These are phyloP conservation scores for Ogataea nitratoaversa DNA, from an alignment of 805 yeast species.

Conservation along the genomic window DNA sequence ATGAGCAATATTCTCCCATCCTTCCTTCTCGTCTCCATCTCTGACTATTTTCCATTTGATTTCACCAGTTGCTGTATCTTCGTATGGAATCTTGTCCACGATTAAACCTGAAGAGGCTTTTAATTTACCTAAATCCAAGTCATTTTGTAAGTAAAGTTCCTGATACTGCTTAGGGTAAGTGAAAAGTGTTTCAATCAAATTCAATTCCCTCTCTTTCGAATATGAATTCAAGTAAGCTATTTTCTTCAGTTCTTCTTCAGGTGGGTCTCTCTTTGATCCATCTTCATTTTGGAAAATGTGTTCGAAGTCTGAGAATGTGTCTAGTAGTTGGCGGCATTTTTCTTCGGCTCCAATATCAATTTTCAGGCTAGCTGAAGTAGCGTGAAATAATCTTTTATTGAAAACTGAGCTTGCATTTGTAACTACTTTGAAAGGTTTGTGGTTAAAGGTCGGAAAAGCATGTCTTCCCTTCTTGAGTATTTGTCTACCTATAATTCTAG, in stretches of 20 bases:
- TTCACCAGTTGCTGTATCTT: slow-evolving; percentile 73
- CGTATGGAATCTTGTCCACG: slow-evolving; percentile 79
- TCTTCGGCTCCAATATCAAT: slow-evolving; percentile 49
- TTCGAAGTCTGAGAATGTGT: slow-evolving; percentile 58
- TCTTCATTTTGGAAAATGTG: slow-evolving; percentile 70
- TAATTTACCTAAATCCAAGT: slow-evolving; percentile 54
- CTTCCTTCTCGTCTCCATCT: slow-evolving; percentile 66
- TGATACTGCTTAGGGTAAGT: slow-evolving; percentile 48
- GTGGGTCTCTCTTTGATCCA: slow-evolving; percentile 67
- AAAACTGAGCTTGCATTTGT: background rate
- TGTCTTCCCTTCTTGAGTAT: no score
- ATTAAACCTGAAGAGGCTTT: slow-evolving; percentile 58
- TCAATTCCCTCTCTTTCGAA: slow-evolving; percentile 52
- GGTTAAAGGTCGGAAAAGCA: no score
- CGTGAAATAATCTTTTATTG: slow-evolving; percentile 11
- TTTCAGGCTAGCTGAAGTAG: slow-evolving; percentile 14
- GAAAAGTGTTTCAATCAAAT: slow-evolving; percentile 38
- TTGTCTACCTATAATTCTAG: no score
- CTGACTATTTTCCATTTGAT: slow-evolving; percentile 75
- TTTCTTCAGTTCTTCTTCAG: slow-evolving; percentile 65
- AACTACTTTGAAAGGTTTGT: background rate
- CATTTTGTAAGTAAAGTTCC: slow-evolving; percentile 55
- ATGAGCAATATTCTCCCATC: slow-evolving; percentile 78
- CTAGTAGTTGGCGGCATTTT: slow-evolving; percentile 59
- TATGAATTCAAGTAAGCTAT: slow-evolving; percentile 68